Evolutionary conservation across 2,329 filamentous ascomycete species (phyloP), one percentile per base, ranked within the genome.

Genomic region (Sclerotinia minor): DNA sequence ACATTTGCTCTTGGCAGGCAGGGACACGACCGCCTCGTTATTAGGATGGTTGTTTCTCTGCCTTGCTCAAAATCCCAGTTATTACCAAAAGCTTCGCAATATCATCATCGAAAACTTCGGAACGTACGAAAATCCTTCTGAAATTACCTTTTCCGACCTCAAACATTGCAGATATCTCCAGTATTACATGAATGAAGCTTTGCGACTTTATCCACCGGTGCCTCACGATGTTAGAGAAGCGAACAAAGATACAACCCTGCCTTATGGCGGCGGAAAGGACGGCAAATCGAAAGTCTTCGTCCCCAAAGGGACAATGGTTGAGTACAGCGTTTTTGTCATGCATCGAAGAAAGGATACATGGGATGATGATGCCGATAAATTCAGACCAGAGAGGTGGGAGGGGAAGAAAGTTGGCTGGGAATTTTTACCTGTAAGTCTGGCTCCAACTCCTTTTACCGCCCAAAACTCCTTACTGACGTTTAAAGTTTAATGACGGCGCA

Each of bases 131-230:
- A 75, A 5, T 70, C 82, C 84, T 1, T 81, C 79, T 0, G 82
- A 82, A 64, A 79, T 80, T 50, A 79, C 83, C 71, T 70, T 87
- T 67, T 82, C 80, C 72, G 79, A 80, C 41, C 79, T 86, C 73
- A 81, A 80, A 67, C 87, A 72, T 75, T 84, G 15, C 76, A 85
- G 32, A 26, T 87, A 86, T 68, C 75, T 88, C 61, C 82, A 81
- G 71, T 84, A 79, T 78, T 84, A 83, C 41, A 71, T 87, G 64
- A 83, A 86, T 69, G 85, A 87, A 78, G 74, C 69, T 38, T 69
- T 77, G 13, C 71, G 77, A 26, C 65, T 77, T 6, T 71, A 72
- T 53, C 83, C 84, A 4, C 78, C 82, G 19, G 69, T 76, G 4
- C 75, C 76, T 4, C 11, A 67, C 0, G 76, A 76, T 58, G 64